Evolutionary conservation across 371 early-diverging fungal genomes (phyloP).

Genomic region (Rhizopus stolonifer): DNA sequence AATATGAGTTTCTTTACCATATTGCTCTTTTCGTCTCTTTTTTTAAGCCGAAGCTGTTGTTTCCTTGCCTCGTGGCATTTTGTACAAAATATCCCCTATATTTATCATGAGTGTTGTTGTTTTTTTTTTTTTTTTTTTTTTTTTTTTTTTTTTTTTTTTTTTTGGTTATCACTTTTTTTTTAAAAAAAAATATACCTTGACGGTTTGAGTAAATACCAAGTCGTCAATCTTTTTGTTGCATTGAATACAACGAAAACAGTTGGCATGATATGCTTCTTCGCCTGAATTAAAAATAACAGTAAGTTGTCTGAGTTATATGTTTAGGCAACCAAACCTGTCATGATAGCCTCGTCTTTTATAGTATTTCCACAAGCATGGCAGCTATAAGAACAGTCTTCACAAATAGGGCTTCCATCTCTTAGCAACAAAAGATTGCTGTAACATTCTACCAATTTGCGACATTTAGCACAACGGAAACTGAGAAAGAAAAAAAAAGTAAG

Average conservation of each 20-base stretch:
- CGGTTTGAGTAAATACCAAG: constrained; percentile 79
- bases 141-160: neutral
- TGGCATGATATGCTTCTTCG: constrained; percentile 83
- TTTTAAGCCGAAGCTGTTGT: constrained; percentile 33
- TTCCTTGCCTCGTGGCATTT: constrained; percentile 47
- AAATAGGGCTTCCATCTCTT: constrained; percentile 82
- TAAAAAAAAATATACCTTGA: constrained; percentile 55
- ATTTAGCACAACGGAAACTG: constrained; percentile 81
- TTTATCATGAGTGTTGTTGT: neutral
- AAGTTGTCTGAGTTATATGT: neutral
- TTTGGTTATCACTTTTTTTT: too few species aligned
- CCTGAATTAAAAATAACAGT: constrained; percentile 34
- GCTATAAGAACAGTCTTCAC: constrained; percentile 85
- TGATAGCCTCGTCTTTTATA: constrained; percentile 87
- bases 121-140: neutral
- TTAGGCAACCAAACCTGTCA: constrained; percentile 60
- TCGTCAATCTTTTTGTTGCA: constrained; percentile 75
- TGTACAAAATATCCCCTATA: constrained; percentile 54
- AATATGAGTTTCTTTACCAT: neutral
- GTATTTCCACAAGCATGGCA: constrained; percentile 79
- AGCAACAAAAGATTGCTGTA: constrained; percentile 79
- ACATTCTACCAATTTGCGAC: constrained; percentile 71
- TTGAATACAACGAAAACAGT: constrained; percentile 79
- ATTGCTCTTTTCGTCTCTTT: constrained; percentile 36
- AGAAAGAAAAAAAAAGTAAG: too few species aligned